Evolutionary conservation across 345 rosid genomes (phyloP).

Genomic region (Melaleuca quinquenervia): DNA sequence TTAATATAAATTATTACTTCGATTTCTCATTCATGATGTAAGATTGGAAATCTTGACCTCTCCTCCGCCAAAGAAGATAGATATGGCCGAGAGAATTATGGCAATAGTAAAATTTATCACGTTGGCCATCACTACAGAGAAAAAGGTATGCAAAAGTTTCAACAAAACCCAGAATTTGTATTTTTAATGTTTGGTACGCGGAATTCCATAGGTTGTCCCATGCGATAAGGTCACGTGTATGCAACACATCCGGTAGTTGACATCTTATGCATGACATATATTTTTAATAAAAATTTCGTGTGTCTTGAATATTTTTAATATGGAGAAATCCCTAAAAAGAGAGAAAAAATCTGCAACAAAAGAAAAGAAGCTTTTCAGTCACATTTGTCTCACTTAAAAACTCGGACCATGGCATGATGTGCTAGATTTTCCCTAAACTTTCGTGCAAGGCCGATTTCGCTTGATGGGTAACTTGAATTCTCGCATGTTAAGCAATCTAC

Average conservation of each 20-base stretch:
- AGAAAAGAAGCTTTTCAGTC: not conserved
- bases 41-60: not conserved
- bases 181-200: not conserved
- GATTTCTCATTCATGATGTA: not conserved
- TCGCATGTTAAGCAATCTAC: not conserved
- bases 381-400: not conserved
- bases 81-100: not conserved
- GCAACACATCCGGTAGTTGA: not conserved
- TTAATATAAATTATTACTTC: not conserved
- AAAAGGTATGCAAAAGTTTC: not conserved
- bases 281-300: not conserved
- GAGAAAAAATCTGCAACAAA: not conserved
- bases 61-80: accelerated
- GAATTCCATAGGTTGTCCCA: not conserved
- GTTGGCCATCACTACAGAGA: not conserved
- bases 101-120: not conserved
- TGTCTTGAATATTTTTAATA: not conserved
- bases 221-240: not conserved
- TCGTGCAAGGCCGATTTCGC: not conserved
- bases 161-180: not conserved
- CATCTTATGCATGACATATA: not conserved
- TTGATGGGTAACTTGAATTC: not conserved
- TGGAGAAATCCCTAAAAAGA: not conserved
- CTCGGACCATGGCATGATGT: not conserved
- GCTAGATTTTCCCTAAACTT: not conserved